Base-by-base conservation (phyloP, 2,329 filamentous ascomycete genomes). In the Stagonosporopsis cucurbitacearum region DNA sequence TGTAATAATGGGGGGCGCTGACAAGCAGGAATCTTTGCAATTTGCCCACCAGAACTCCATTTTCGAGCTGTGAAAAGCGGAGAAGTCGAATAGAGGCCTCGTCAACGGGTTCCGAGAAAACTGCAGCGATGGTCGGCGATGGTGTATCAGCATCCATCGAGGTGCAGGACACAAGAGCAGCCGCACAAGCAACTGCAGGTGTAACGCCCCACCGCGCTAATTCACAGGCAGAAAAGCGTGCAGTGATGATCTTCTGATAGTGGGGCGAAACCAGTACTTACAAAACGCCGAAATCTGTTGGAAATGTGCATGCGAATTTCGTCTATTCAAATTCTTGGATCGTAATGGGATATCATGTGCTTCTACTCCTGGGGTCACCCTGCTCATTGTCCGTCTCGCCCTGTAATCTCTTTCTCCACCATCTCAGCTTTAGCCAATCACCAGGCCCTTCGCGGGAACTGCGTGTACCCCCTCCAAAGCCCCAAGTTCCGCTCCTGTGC, bases 371-470 rank as follows among this genome's bases (percentile, higher is more conserved):
- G 2, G 44, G 6, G 4, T 64, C 59, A 33, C 65, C 58, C n/a
- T 59, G 59, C 17, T 68, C 66, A 13, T 62, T 65, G 6, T 74
- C 71, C 54, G 67, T 65, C 4, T 63, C 66, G 4, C 73, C 71
- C 55, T 65, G 67, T 66, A 69, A 67, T 52, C 60, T 69, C 64
- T 73, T 74, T 36, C 72, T 68, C 72, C 73, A 75, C 73, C 73
- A 76, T 41, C 70, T 72, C 44, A 76, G 52, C 50, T 70, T 73
- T 20, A 75, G 68, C 74, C 73, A 76, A 45, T 74, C 72, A 7
- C 71, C 72, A 9, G 69, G 28, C 3, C 58, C 65, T 11, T 73
- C 71, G 33, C n/a, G 41, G 9, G 70, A 59, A 37, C 59, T 63
- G n/a, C 59, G 59, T 23, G 49, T 58, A 3, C 62, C 57, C 25